Evolutionary conservation across 2,329 filamentous ascomycete genomes (phyloP).

Genomic region (Didymella pinodella): DNA sequence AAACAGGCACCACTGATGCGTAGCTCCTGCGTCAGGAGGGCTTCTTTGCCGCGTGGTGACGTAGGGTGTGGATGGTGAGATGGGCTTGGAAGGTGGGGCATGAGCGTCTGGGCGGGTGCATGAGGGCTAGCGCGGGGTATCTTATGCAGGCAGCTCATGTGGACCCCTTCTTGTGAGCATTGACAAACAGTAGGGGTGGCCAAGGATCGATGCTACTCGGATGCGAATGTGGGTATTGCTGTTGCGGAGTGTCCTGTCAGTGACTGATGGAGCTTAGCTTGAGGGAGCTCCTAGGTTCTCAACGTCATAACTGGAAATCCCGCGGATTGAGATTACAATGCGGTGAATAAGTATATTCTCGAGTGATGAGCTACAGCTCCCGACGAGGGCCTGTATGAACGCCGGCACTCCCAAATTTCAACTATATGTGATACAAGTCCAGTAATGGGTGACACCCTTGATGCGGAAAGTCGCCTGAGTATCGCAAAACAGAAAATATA

Average conservation of each 20-base stretch:
- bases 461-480: constrained; percentile 4
- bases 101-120: constrained; percentile 16
- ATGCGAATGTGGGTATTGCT: neutral
- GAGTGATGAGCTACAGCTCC: constrained; percentile 6
- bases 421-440: constrained; percentile 15
- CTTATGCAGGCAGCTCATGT: neutral
- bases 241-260: neutral
- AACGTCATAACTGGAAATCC: neutral
- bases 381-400: constrained; percentile 5
- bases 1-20: constrained; percentile 25
- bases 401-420: constrained; percentile 19
- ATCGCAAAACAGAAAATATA: constrained; percentile 11
- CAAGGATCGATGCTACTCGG: neutral
- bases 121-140: constrained; percentile 17
- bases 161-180: neutral
- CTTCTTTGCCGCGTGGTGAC: constrained; percentile 33
- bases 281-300: neutral
- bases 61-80: constrained; percentile 27
- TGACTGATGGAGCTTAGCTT: neutral
- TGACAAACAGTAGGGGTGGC: neutral
- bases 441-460: constrained; percentile 1
- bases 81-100: constrained; percentile 23
- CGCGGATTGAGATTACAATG: neutral
- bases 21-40: constrained; percentile 18
- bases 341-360: constrained; percentile 12